Percentiles rank a stretch among this genome's conserved stretches.
Conservation (phyloP, 176 grass and related monocot genomes). For the Aechmea fasciata region DNA sequence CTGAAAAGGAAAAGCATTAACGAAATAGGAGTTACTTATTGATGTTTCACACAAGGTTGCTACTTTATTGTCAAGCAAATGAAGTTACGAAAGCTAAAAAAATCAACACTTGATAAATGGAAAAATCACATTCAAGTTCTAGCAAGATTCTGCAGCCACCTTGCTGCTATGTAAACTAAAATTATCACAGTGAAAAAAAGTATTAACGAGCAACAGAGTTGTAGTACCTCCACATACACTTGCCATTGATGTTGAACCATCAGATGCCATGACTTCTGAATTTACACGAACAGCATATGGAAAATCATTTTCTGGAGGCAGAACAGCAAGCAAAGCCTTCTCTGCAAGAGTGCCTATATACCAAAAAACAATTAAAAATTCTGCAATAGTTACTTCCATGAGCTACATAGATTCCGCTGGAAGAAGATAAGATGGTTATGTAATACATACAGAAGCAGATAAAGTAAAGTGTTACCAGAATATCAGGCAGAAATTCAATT, state of each 20-base stretch:
- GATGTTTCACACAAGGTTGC: too few species aligned
- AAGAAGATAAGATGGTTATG: neutral
- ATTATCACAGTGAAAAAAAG: neutral
- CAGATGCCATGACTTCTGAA: constrained; percentile 96
- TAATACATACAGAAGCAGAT: too few species aligned
- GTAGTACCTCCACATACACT: constrained; percentile 87
- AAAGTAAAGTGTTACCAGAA: too few species aligned
- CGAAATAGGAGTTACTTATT: too few species aligned
- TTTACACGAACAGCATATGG: constrained; percentile 92
- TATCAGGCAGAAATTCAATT: too few species aligned
- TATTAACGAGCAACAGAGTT: neutral
- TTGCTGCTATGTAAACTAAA: neutral
- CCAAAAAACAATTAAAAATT: constrained; percentile 23
- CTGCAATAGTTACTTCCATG: constrained; percentile 9
- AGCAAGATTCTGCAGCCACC: too few species aligned
- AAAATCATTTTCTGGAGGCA: constrained; percentile 88
- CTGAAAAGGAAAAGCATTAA: too few species aligned
- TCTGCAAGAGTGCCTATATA: constrained; percentile 84
- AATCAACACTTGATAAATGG: too few species aligned
- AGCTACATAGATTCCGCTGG: neutral
- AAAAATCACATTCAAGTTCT: too few species aligned
- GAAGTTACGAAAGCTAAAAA: too few species aligned
- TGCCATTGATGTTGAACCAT: constrained; percentile 98
- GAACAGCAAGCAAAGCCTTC: constrained; percentile 87
- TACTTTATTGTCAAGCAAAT: too few species aligned